Conservation (phyloP, 192 early-diverging fungal genomes). For the Coemansia javaensis region DNA sequence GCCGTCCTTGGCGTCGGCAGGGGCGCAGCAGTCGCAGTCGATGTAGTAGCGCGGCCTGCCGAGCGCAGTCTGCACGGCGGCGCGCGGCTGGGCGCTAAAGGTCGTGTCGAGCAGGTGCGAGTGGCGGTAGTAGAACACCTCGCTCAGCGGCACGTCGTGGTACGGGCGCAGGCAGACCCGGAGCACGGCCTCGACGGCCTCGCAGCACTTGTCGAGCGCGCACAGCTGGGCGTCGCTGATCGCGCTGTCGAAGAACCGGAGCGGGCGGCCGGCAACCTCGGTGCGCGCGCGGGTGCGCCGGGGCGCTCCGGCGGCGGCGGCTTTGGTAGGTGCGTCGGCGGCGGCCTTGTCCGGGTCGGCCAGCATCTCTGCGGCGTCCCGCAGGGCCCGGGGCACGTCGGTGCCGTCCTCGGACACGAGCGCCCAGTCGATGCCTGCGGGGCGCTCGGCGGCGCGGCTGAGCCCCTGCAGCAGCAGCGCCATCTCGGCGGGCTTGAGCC, state of each 20-base stretch:
- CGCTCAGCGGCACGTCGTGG: slow-evolving; percentile 60
- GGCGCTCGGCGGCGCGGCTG: not conserved
- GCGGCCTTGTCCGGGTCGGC: slow-evolving; percentile 3
- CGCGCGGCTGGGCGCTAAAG: slow-evolving; percentile 80
- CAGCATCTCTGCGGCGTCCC: slow-evolving; percentile 8
- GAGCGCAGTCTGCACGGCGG: slow-evolving; percentile 78
- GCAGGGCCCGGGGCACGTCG: slow-evolving; percentile 13
- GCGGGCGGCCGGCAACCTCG: slow-evolving; percentile 41
- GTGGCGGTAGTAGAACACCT: slow-evolving; percentile 76
- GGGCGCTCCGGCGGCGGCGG: slow-evolving; percentile 1
- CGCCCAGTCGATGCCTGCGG: slow-evolving; percentile 11
- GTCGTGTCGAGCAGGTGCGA: slow-evolving; percentile 69
- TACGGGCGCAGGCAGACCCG: slow-evolving; percentile 53
- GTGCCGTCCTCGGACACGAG: slow-evolving; percentile 8
- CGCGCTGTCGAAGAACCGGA: slow-evolving; percentile 38
- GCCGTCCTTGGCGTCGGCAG: not conserved
- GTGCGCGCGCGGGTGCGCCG: slow-evolving; percentile 41
- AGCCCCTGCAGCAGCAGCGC: slow-evolving; percentile 19
- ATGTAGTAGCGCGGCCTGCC: slow-evolving; percentile 74
- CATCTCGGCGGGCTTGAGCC: slow-evolving; percentile 42
- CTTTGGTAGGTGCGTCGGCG: not conserved
- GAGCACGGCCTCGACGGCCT: slow-evolving; percentile 24
- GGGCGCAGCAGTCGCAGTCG: slow-evolving; percentile 72
- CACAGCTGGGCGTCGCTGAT: slow-evolving; percentile 34
- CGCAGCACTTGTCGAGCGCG: slow-evolving; percentile 28